Base-by-base conservation (phyloP, 768 basidiomycete genomes). In the Amanita brunnescens region DNA sequence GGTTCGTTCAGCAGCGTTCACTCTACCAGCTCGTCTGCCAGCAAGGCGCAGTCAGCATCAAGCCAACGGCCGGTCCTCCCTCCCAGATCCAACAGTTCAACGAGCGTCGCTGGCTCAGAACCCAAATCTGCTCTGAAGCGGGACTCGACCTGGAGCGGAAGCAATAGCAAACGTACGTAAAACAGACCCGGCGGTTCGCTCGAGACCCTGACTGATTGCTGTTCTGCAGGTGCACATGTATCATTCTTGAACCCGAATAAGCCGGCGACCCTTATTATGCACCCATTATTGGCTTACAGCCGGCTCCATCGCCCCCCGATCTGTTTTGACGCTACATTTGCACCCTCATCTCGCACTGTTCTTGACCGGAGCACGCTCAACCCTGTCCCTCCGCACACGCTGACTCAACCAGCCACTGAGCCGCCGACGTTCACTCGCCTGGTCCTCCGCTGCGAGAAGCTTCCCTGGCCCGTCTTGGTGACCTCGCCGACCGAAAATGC, bases 321-420 rank as follows among this genome's bases (percentile, higher is more conserved):
- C 50, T 75, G 75, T 26, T 85, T 79, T 62, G 79, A 85, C 58
- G 63, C 80, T 16, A 68, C 66, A 1, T 79, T 71, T 55, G 70
- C 79, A 1, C 83, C 83, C 10, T 79, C 80, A 18, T 69, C 78
- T 13, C 72, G 73, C 32, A 79, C 77, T 16, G 71, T 84, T 38
- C 67, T 82, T 18, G 80, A 83, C 55, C 73, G 74, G 7, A 72
- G 68, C 9, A 79, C 78, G 2, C 76, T 73, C 54, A 65, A 68
- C 2, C 67, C 83, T 2, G 75, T 85, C 33, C 78, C 81, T 10
- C 59, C 71, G 3, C 74, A 74, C 54, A 80, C 77, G 0, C 75
- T 85, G 39, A 63, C 74, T 1, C 78, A 83, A 58, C 79, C 83
- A 6, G 81, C 83, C 13, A 85, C 83, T 2, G 78, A 82, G 51